A percentile compares a stretch with the other conserved stretches of the same genome.
These are phyloP conservation scores for Candida sithepensis DNA, from an alignment of 805 yeast genomes.

Conservation along the genomic window DNA sequence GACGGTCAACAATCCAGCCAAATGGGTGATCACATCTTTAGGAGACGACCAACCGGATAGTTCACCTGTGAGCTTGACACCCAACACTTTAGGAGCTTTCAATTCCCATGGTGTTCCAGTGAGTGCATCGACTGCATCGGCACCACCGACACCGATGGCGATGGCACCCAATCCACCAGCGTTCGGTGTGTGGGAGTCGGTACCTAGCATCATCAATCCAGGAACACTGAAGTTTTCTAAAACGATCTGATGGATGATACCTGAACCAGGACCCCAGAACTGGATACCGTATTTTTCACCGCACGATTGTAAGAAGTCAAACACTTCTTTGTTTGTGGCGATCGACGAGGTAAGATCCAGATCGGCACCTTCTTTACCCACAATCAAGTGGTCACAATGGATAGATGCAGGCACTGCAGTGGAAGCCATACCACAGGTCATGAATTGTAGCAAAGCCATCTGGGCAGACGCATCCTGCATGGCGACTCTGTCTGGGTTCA, in stretches of 20 bases:
- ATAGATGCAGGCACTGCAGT: slow-evolving; percentile 95
- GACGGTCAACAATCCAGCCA: slow-evolving; percentile 93
- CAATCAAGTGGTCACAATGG: slow-evolving; percentile 97
- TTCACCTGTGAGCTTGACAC: slow-evolving; percentile 90
- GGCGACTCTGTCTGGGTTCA: slow-evolving; percentile 97
- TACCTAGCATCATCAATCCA: slow-evolving; percentile 94
- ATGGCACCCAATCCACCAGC: slow-evolving; percentile 98
- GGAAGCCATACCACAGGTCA: slow-evolving; percentile 89
- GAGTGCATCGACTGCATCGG: slow-evolving; percentile 97
- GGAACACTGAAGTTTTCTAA: slow-evolving; percentile 97
- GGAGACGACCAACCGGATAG: slow-evolving; percentile 97
- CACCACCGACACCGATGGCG: slow-evolving; percentile 99
- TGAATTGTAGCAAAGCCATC: slow-evolving; percentile 95
- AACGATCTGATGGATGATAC: slow-evolving; percentile 96
- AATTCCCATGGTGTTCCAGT: slow-evolving; percentile 95
- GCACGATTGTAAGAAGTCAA: slow-evolving; percentile 83
- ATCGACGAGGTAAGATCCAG: slow-evolving; percentile 83
- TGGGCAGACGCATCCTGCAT: slow-evolving; percentile 99
- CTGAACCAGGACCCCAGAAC: slow-evolving; percentile 99
- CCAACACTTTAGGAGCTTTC: slow-evolving; percentile 93
- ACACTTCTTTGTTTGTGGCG: slow-evolving; percentile 89
- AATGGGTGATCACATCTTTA: slow-evolving; percentile 88
- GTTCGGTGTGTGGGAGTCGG: slow-evolving; percentile 97
- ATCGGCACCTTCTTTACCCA: slow-evolving; percentile 89
- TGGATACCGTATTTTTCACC: slow-evolving; percentile 95